Base-by-base conservation (phyloP, 306 rosid genomes). In the Prunus mongolica region DNA sequence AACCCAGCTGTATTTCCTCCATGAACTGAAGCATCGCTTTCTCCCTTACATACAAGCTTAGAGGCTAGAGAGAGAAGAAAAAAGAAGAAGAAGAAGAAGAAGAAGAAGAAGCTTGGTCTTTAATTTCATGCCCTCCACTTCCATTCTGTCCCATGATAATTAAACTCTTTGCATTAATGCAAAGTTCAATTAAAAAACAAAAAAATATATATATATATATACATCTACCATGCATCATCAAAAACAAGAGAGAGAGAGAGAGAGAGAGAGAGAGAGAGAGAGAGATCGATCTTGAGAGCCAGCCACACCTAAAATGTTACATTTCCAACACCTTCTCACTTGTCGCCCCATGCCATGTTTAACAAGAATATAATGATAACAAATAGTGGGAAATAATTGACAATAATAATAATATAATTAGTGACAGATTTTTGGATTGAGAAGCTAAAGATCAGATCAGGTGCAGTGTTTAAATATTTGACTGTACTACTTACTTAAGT, bases 261-360 rank as follows among this genome's bases (percentile, higher is more conserved):
- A 56, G 51, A 72, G 44, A 55, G 86, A 78, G 83, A 71, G 69
- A 82, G 25, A 73, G 46, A 47, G 58, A 56, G 75, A 72, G 44
- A 55, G 86, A 78, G 83, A 71, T 65, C 80, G 25, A 73, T n/a
- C n/a, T n/a, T n/a, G 46, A 47, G 58, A 56, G 75, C 25, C 25
- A 24, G 80, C 81, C 78, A 65, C 85, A 81, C 80, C 82, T 60
- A 65, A 78, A 80, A 69, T 84, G 82, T 85, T 87, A 81, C 89
- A 88, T 87, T 85, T 83, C 90, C 96, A 84, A 86, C 69, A 80
- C 68, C 69, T 62, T 73, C 44, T 38, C 73, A 55, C 66, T 76
- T 69, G 77, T 65, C 76, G 50, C 71, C 77, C 44, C 44, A 1
- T 38, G 44, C 44, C 72, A 80, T 75, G 79, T 72, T 20, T 54